Base-by-base conservation (phyloP, 1,284 basidiomycete genomes). In the Stereum hirsutum region DNA sequence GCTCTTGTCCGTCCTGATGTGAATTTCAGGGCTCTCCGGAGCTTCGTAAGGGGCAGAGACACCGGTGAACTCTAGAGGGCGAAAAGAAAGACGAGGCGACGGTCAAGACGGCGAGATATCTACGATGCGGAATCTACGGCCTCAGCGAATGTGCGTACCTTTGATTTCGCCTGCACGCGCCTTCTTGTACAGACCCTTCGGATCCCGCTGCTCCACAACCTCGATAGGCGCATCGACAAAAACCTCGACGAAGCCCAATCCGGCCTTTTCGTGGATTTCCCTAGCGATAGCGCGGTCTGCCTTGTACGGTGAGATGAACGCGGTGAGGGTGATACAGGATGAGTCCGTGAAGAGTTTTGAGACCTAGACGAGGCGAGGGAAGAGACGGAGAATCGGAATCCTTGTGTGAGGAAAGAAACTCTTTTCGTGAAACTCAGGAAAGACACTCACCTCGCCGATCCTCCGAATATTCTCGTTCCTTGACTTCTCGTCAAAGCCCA, bases 251-350 rank as follows among this genome's bases (percentile, higher is more conserved):
- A 99, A 99, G 30, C 82, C 80, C 35, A 98, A 60, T 46, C 74
- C 66, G 20, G 78, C 69, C 48, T 78, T 71, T 38, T 77, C 70
- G 65, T 99, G 95, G 32, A 99, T 72, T 51, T 83, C 70, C 42
- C 96, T 81, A 21, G 90, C 96, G 46, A 88, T 63, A 15, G 81
- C 74, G 38, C 95, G 82, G 69, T 99, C 96, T 4, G 81, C 78
- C 38, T 80, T 76, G 63, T 93, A 98, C n/a, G 96, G 96, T 6
- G 94, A 97, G 65, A 99, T 99, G 70, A 99, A 99, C 23, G 95
- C 94, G 6, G 96, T 96, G 58, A 97, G 75, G 19, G 88, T 75
- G 53, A 97, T 75, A 51, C 86, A 85, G 32, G 79, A 82, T 2
- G 93, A 81, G 53, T 94, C 88, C 12, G 93, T 81, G 62, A 99